Base-by-base conservation (phyloP, 2,329 filamentous ascomycete genomes). In the Davidsoniella australis region DNA sequence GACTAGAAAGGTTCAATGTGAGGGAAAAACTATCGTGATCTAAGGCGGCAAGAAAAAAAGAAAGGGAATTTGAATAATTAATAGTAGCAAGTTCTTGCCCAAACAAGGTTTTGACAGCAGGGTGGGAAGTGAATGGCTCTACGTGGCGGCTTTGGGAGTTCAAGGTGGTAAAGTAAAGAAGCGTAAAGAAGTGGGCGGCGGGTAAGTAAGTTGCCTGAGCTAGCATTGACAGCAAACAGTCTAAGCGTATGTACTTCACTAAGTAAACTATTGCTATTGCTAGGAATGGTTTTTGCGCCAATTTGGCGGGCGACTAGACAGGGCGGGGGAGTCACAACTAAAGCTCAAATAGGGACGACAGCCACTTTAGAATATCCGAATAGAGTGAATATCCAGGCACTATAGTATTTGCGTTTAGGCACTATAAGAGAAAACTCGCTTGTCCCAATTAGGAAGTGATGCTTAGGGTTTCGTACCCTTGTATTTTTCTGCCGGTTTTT, bases 121-220 rank as follows among this genome's bases (percentile, higher is more conserved):
- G 18, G 23, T 29, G 33, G 45, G 40, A 36, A 39, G 20, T 46
- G 45, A 41, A 50, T 37, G 26, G 12, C 41, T 45, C 37, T 45
- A 50, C 47, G 47, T 49, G 47, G 47, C 47, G 41, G 47, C 41
- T 49, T 36, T 37, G 18, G 17, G 38, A 37, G 24, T 41, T 45
- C 36, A 45, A 16, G 18, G 41, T 48, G 36, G 37, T 29, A 24
- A 43, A 26, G 29, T 26, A 16, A 41, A 45, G 45, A 33, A 23
- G 20, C 20, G 20, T 23, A 23, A 23, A 46, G 17, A 33, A 33
- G 23, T 41, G 43, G 50, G 41, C n/a, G 8, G 29, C 29, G 4
- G 8, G 12, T 33, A 9, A 12, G 12, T 33, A 9, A 12, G 29
- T 33, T 33, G 29, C 3, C 7, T 10, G 3, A 9, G 29, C 29